Percentiles rank a stretch among this genome's conserved stretches.
Evolutionary conservation across 2,329 filamentous ascomycete genomes (phyloP).

Genomic region (Cryphonectria radicalis): DNA sequence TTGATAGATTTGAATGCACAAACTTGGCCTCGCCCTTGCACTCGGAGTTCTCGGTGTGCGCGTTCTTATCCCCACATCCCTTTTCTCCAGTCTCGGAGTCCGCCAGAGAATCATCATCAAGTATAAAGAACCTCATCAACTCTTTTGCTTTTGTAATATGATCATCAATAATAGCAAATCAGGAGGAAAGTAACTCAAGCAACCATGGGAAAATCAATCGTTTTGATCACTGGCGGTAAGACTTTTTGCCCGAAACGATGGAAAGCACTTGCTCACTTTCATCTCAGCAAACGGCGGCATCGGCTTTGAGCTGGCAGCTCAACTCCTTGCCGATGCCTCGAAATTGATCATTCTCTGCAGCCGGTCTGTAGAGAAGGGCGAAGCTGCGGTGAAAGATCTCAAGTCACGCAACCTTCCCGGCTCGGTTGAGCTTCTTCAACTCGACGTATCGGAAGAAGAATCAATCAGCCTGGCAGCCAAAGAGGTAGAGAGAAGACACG

Average conservation of each 20-base stretch:
- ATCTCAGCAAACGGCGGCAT: slow-evolving; percentile 12
- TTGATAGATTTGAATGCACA: background rate
- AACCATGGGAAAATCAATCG: slow-evolving; percentile 7
- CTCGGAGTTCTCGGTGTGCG: slow-evolving; percentile 3
- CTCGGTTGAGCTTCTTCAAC: background rate
- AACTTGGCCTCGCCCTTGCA: background rate
- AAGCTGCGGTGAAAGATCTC: slow-evolving; percentile 1
- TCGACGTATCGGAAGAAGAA: slow-evolving; percentile 3
- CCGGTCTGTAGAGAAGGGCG: slow-evolving; percentile 15
- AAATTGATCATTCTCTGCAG: slow-evolving; percentile 10
- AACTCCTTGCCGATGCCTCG: slow-evolving; percentile 4
- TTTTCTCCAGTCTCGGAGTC: slow-evolving; percentile 14
- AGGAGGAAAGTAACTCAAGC: background rate
- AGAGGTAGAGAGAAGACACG: slow-evolving; percentile 4
- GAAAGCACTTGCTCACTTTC: background rate
- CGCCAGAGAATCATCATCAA: background rate
- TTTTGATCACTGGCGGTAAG: slow-evolving; percentile 16
- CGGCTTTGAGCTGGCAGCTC: slow-evolving; percentile 13
- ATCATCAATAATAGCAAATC: background rate
- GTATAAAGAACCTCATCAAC: background rate
- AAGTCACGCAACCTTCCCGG: slow-evolving; percentile 13
- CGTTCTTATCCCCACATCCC: background rate
- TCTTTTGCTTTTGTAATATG: background rate
- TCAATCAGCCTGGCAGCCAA: slow-evolving; percentile 8
- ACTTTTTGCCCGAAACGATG: background rate